These are phyloP conservation scores for Castanopsis chinensis DNA, from an alignment of 306 rosid species.

Conservation along the genomic window DNA sequence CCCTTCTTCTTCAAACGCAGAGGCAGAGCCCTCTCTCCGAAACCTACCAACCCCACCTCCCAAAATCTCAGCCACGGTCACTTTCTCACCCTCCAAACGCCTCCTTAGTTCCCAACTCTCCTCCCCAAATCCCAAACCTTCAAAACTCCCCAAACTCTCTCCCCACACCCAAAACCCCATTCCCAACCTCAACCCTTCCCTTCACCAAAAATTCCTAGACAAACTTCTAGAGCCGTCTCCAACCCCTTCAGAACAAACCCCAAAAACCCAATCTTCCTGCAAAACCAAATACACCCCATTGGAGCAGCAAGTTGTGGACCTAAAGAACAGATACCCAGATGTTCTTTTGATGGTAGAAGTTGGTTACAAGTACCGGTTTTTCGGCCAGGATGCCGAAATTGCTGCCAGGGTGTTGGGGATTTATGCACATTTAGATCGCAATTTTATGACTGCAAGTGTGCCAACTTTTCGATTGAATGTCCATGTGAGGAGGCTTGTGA, in stretches of 20 bases:
- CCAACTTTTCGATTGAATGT: constrained; percentile 78
- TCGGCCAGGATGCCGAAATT: constrained; percentile 74
- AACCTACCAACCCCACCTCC: constrained; percentile 52
- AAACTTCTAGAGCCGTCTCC: constrained; percentile 69
- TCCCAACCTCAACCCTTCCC: constrained; percentile 45
- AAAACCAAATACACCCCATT: constrained; percentile 58
- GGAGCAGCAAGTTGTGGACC: constrained; percentile 69
- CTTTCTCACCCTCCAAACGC: constrained; percentile 84
- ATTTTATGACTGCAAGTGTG: constrained; percentile 78
- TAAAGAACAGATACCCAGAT: constrained; percentile 68
- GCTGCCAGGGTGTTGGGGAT: constrained; percentile 77
- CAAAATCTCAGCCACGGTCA: constrained; percentile 73
- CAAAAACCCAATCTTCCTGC: background rate
- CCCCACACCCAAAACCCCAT: constrained; percentile 47
- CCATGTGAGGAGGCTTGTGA: constrained; percentile 91
- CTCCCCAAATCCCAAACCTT: constrained; percentile 35
- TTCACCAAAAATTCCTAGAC: constrained; percentile 68
- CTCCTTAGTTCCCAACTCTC: constrained; percentile 48
- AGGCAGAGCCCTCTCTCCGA: constrained; percentile 10
- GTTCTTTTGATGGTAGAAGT: constrained; percentile 91
- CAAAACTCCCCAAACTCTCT: constrained; percentile 62
- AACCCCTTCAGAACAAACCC: background rate
- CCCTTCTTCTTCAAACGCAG: background rate
- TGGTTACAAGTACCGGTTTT: constrained; percentile 81
- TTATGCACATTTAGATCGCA: constrained; percentile 78